phyloP scores from a whole-genome alignment of 78 protist species.

The Guillardia theta region DNA sequence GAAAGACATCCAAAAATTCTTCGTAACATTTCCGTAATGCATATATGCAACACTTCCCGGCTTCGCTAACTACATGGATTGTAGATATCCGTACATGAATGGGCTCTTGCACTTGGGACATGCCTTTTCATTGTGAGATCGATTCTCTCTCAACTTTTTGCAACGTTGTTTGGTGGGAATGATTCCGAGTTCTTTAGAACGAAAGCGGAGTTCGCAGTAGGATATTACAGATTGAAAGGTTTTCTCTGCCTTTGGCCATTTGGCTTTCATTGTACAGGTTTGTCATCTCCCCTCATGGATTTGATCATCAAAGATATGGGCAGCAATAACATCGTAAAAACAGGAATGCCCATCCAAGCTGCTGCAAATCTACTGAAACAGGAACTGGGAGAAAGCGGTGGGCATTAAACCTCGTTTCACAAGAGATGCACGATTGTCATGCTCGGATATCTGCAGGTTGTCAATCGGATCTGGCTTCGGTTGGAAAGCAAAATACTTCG shows the following conservation, averaged over 20 bases:
- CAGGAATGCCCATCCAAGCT: slow-evolving; percentile 99
- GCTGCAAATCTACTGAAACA: no score
- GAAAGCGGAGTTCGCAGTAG: slow-evolving; percentile 95
- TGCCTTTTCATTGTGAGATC: slow-evolving; percentile 88
- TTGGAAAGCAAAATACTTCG: no score
- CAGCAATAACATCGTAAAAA: no score
- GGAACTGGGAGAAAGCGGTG: no score
- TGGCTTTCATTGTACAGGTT: slow-evolving; percentile 98
- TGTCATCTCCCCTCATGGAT: no score
- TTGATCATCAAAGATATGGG: no score
- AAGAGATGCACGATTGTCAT: no score
- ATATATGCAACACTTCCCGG: neutral
- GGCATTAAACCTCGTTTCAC: no score
- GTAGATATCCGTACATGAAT: slow-evolving; percentile 98
- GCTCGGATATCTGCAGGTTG: no score
- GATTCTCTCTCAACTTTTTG: no score
- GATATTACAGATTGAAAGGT: slow-evolving; percentile 92
- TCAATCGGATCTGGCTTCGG: no score
- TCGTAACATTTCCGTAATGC: slow-evolving; percentile 84
- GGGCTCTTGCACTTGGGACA: slow-evolving; percentile 99
- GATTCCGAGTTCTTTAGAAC: slow-evolving; percentile 15
- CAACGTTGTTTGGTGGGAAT: neutral
- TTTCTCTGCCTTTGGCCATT: slow-evolving; percentile 93
- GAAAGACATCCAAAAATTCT: neutral
- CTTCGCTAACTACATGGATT: neutral